phyloP scores from a whole-genome alignment of 2,329 filamentous ascomycete species.

The Aspergillus sergii region DNA sequence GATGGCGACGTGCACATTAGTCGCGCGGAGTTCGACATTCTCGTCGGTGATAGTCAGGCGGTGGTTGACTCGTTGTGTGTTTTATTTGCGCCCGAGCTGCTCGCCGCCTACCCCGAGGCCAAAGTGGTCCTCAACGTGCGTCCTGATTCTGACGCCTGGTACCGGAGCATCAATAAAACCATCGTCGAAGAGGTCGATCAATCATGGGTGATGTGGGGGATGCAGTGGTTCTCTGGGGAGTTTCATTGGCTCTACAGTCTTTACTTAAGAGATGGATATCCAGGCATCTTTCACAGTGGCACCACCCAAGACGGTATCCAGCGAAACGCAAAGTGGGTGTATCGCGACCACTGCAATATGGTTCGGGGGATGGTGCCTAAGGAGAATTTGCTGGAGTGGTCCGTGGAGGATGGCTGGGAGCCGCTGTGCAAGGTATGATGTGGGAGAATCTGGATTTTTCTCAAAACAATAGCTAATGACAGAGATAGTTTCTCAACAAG shows the following conservation, averaged over 20 bases:
- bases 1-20: conserved; percentile 17
- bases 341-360: conserved; percentile 29
- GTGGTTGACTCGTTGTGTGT: conserved; percentile 34
- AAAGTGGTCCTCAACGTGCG: conserved; percentile 17
- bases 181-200: conserved; percentile 10
- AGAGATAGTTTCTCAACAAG: background rate
- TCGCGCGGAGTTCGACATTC: conserved; percentile 28
- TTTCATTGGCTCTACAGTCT: conserved; percentile 17
- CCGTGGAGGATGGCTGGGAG: conserved; percentile 32
- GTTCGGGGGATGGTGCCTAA: conserved; percentile 25
- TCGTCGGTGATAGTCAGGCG: conserved; percentile 32
- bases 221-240: conserved; percentile 14
- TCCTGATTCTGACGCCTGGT: conserved; percentile 14
- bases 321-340: conserved; percentile 22
- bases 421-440: conserved; percentile 23
- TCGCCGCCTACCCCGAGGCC: conserved; percentile 35
- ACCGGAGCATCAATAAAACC: conserved; percentile 14
- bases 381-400: conserved; percentile 28
- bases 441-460: background rate
- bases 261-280: conserved; percentile 11
- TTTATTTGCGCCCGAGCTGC: conserved; percentile 36
- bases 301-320: conserved; percentile 6
- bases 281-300: conserved; percentile 13
- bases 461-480: background rate
- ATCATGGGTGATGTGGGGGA: background rate